phyloP scores from a whole-genome alignment of 23 red algal genomes.

The Gracilaria caudata region DNA sequence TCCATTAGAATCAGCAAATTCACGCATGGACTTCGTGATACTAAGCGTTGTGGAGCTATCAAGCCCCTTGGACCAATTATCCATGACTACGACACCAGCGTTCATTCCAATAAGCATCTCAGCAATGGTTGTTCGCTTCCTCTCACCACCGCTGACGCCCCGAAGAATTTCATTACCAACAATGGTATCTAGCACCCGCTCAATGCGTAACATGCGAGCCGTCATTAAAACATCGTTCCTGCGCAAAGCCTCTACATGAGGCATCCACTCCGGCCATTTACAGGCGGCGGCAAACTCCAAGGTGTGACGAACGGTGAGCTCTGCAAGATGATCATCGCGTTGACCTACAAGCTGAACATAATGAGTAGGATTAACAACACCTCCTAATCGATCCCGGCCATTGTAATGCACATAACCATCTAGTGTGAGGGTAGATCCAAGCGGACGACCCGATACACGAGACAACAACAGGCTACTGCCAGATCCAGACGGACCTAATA shows the following conservation, averaged over 20 bases:
- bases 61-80: slow-evolving; percentile 86
- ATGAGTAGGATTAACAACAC: slow-evolving; percentile 57
- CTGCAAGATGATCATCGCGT: slow-evolving; percentile 80
- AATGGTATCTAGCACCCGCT: slow-evolving; percentile 72
- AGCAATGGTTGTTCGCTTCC: slow-evolving; percentile 93
- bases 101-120: slow-evolving; percentile 80
- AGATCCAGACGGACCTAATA: slow-evolving; percentile 83
- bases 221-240: slow-evolving; percentile 65
- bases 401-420: slow-evolving; percentile 83
- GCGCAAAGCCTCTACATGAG: slow-evolving; percentile 76
- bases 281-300: slow-evolving; percentile 84
- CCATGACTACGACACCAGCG: slow-evolving; percentile 69
- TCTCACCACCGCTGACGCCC: slow-evolving; percentile 92
- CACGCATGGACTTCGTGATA: slow-evolving; percentile 67
- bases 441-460: slow-evolving; percentile 48
- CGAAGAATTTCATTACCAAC: slow-evolving; percentile 82
- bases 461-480: slow-evolving; percentile 78
- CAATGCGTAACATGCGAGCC: slow-evolving; percentile 71
- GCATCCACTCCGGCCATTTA: slow-evolving; percentile 80
- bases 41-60: slow-evolving; percentile 84
- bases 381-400: slow-evolving; percentile 18
- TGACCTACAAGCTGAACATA: slow-evolving; percentile 75
- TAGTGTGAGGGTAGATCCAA: slow-evolving; percentile 25
- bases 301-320: slow-evolving; percentile 85
- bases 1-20: slow-evolving; percentile 47